A percentile compares a stretch with the other conserved stretches of the same genome.
phyloP scores from a whole-genome alignment of 164 flowering plant species.

The Vitis rotundifolia region DNA sequence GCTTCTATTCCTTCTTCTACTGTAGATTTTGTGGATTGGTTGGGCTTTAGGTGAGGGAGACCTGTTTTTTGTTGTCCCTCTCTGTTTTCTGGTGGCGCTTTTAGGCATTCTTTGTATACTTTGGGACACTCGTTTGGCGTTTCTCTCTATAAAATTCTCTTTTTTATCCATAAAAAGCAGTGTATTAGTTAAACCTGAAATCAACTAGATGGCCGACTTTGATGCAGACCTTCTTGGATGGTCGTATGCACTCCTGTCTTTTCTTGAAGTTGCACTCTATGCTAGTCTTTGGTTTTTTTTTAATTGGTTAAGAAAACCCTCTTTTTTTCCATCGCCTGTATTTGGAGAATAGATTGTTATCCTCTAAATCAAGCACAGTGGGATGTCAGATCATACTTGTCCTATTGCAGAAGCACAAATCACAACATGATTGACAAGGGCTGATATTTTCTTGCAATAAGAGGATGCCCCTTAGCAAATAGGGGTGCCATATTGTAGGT shows the following conservation, averaged over 20 bases:
- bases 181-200: neutral
- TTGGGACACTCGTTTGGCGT: too few species aligned
- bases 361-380: neutral
- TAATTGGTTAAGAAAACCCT: neutral
- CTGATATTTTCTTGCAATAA: neutral
- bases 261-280: too few species aligned
- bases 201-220: neutral
- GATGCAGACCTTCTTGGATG: too few species aligned
- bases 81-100: too few species aligned
- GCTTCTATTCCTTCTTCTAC: too few species aligned
- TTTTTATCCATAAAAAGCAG: too few species aligned
- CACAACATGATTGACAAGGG: neutral
- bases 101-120: too few species aligned
- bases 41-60: too few species aligned
- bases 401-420: neutral
- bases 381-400: neutral
- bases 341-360: neutral
- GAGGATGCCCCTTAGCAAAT: neutral
- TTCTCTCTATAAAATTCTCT: too few species aligned
- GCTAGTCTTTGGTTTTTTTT: neutral
- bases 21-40: too few species aligned
- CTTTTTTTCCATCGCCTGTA: neutral
- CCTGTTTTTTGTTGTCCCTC: too few species aligned
- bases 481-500: neutral
- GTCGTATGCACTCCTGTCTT: too few species aligned